phyloP scores from a whole-genome alignment of 225 moss, liverwort and hornwort species.

The Antitrichia curtipendula region DNA sequence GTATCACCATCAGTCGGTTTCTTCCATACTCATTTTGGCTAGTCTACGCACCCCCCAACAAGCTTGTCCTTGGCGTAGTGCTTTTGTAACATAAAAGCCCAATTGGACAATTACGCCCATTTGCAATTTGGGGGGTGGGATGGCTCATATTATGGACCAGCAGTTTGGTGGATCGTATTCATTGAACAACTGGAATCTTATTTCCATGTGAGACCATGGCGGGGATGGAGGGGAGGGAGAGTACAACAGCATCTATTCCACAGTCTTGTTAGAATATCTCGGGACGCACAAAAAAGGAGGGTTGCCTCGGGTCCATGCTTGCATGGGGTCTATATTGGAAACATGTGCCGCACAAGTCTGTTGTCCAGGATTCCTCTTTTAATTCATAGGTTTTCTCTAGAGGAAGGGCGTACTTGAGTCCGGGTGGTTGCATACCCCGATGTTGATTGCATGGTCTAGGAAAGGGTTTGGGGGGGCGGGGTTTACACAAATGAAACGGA shows the following conservation, averaged over 20 bases:
- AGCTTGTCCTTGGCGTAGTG: not conserved
- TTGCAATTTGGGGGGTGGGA: too few relatives aligned
- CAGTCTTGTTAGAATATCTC: not conserved
- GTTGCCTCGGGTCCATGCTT: not conserved
- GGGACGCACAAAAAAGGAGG: not conserved
- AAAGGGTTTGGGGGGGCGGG: too few relatives aligned
- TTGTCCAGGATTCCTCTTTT: not conserved
- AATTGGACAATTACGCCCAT: not conserved
- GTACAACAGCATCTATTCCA: not conserved
- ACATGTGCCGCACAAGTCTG: not conserved
- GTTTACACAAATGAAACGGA: too few relatives aligned
- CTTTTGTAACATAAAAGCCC: not conserved
- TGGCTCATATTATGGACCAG: too few relatives aligned
- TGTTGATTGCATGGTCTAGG: not conserved
- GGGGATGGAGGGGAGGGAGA: too few relatives aligned
- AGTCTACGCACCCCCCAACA: too few relatives aligned
- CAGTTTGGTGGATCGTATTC: too few relatives aligned
- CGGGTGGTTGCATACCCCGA: too few relatives aligned
- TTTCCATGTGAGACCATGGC: not conserved
- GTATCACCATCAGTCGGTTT: fast-evolving
- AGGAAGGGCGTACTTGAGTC: not conserved
- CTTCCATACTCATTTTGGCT: not conserved
- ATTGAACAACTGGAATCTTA: not conserved
- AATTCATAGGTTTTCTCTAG: too few relatives aligned
- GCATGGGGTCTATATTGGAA: not conserved